Evolutionary conservation across 768 basidiomycete species (phyloP).

Genomic region (Pluteus cervinus): DNA sequence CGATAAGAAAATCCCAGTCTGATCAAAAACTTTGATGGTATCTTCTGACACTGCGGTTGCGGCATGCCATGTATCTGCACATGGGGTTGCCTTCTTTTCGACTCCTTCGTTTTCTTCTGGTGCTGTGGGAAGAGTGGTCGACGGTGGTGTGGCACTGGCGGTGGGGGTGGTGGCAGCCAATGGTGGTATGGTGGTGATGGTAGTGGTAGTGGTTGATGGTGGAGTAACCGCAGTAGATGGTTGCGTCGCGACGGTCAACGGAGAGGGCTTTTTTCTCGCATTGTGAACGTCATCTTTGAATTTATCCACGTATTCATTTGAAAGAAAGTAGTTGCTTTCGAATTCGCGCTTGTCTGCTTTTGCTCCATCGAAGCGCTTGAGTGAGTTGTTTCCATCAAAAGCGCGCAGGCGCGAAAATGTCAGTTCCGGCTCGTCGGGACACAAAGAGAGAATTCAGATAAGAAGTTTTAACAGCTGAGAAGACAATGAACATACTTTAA

Average conservation of each 20-base stretch:
- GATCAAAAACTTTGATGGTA: too few species aligned
- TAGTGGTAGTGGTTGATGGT: not conserved
- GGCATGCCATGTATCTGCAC: too few species aligned
- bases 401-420: conserved; percentile 15
- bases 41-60: too few species aligned
- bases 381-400: conserved; percentile 29
- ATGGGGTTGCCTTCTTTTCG: conserved; percentile 13
- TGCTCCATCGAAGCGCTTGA: conserved; percentile 22
- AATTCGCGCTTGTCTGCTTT: too few species aligned
- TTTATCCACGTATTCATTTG: too few species aligned
- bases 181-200: not conserved
- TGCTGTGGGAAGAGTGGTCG: not conserved
- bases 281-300: too few species aligned
- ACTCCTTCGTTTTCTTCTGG: conserved; percentile 7
- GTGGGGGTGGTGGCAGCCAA: not conserved
- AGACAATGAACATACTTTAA: conserved; percentile 22
- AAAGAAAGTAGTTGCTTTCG: too few species aligned
- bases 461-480: too few species aligned
- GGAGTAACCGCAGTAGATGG: not conserved
- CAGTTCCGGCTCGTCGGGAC: conserved; percentile 18
- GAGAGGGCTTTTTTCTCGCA: too few species aligned
- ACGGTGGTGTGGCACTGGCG: not conserved
- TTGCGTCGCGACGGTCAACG: too few species aligned
- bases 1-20: too few species aligned
- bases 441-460: not conserved